These are phyloP conservation scores for Kalmanozyma brasiliensis DNA, from an alignment of 1,284 basidiomycete species.

Conservation along the genomic window DNA sequence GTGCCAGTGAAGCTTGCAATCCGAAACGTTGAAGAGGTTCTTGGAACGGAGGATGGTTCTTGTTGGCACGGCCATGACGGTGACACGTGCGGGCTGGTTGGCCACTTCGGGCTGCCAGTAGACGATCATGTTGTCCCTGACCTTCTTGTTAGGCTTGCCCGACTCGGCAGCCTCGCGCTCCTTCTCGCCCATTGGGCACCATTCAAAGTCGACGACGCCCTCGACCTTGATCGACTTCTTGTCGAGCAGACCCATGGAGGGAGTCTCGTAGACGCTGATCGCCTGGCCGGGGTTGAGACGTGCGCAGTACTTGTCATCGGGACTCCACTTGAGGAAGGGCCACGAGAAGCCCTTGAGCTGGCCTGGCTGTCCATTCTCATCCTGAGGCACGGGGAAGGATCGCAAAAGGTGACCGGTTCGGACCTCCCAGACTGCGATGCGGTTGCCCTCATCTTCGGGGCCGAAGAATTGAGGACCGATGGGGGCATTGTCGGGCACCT, in stretches of 20 bases:
- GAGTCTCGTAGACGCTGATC: constrained; percentile 96
- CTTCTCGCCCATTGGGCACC: constrained; percentile 93
- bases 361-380: constrained; percentile 63
- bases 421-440: constrained; percentile 97
- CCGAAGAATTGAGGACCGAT: constrained; percentile 77
- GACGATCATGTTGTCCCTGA: constrained; percentile 88
- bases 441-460: constrained; percentile 94
- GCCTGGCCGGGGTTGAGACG: constrained; percentile 87
- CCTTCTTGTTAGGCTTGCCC: constrained; percentile 70
- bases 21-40: constrained; percentile 97
- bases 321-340: constrained; percentile 97
- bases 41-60: constrained; percentile 88
- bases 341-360: constrained; percentile 78
- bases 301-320: constrained; percentile 94
- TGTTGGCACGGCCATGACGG: constrained; percentile 87
- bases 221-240: constrained; percentile 99
- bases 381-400: constrained; percentile 79
- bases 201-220: constrained; percentile 98
- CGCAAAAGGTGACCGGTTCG: constrained; percentile 91
- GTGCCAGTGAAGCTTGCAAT: constrained; percentile 99
- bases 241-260: constrained; percentile 90
- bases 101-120: constrained; percentile 97
- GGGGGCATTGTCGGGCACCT: constrained; percentile 82
- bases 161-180: constrained; percentile 72
- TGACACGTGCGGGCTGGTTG: constrained; percentile 97